These are phyloP conservation scores for Aspergillus brunneoviolaceus DNA, from an alignment of 2,329 filamentous ascomycete genomes.

Conservation along the genomic window DNA sequence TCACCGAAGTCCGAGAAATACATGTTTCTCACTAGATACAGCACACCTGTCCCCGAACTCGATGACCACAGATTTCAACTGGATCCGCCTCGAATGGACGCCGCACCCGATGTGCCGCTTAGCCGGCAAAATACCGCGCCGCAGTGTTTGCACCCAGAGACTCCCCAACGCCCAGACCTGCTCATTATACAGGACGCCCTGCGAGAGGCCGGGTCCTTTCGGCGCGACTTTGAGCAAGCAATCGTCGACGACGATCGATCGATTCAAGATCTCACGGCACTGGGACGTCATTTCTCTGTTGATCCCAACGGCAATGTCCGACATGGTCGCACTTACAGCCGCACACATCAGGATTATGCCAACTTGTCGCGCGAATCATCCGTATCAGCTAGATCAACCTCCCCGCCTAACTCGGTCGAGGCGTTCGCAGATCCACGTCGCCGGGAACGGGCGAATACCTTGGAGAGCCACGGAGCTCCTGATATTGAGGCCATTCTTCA, in stretches of 20 bases:
- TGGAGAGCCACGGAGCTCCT: conserved; percentile 59
- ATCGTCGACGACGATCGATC: conserved; percentile 70
- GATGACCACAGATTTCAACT: conserved; percentile 74
- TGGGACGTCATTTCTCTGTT: conserved; percentile 40
- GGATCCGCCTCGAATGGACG: conserved; percentile 37
- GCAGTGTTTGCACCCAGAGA: conserved; percentile 51
- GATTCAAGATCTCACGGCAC: conserved; percentile 33
- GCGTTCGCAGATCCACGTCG: conserved; percentile 90
- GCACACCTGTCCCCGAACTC: conserved; percentile 64
- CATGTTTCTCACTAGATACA: conserved; percentile 59
- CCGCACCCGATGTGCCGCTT: conserved; percentile 38
- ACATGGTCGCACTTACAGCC: conserved; percentile 35
- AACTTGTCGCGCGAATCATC: conserved; percentile 50
- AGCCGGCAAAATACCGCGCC: conserved; percentile 40
- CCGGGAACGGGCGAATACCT: conserved; percentile 70
- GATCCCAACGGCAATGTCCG: conserved; percentile 43
- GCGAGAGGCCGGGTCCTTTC: conserved; percentile 45
- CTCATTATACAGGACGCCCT: conserved; percentile 50
- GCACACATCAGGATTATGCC: conserved; percentile 39
- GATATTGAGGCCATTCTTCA: conserved; percentile 62
- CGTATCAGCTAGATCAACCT: conserved; percentile 65
- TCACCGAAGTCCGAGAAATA: conserved; percentile 64
- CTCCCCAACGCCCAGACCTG: conserved; percentile 49
- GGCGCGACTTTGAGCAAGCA: conserved; percentile 85
- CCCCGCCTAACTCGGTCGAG: conserved; percentile 95